Evolutionary conservation across 352 stramenopile genomes (phyloP).

Genomic region (Hyaloperonospora arabidopsidis): DNA sequence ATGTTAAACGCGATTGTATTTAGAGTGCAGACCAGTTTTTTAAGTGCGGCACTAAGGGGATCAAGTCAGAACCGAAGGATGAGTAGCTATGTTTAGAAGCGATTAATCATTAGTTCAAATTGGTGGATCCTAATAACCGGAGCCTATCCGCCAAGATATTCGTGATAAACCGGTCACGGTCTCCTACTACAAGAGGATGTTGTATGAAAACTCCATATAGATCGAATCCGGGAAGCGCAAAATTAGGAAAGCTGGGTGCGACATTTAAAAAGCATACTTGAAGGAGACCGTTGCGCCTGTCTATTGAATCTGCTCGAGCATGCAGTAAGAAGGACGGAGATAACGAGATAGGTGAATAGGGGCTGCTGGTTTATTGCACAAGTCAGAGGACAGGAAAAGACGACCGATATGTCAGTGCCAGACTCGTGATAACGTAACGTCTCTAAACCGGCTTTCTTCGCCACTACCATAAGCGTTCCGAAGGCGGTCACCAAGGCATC

Average conservation of each 20-base stretch:
- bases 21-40: background rate
- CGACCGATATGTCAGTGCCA: background rate
- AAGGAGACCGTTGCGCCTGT: background rate
- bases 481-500: background rate
- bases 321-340: background rate
- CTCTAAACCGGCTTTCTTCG: background rate
- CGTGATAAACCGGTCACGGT: background rate
- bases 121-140: background rate
- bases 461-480: background rate
- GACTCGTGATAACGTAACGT: background rate
- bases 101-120: background rate
- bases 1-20: background rate
- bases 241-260: background rate
- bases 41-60: background rate
- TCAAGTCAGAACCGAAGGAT: background rate
- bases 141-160: background rate
- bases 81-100: background rate
- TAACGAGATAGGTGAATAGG: background rate
- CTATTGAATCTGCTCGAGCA: background rate
- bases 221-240: background rate
- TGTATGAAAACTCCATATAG: background rate
- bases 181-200: background rate
- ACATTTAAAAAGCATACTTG: background rate
- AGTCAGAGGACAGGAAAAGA: no score
- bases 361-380: background rate